phyloP scores from a whole-genome alignment of 176 grass and related monocot genomes.

The Typha latifolia region DNA sequence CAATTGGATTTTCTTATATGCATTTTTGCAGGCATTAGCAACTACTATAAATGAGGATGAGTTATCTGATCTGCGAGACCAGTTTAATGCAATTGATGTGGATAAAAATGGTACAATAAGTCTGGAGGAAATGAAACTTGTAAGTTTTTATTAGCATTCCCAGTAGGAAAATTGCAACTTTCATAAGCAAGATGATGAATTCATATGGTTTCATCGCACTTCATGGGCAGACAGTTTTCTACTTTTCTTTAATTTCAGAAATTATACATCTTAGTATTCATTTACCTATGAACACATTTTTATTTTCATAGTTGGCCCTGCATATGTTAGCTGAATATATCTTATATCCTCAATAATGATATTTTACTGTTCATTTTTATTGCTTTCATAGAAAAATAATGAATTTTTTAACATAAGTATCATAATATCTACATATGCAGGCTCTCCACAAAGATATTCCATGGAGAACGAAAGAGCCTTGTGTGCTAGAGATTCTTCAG shows the following conservation, averaged over 20 bases:
- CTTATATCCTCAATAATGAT: too few species aligned
- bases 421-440: slow-evolving; percentile 32
- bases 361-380: too few species aligned
- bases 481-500: slow-evolving; percentile 73
- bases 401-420: too few species aligned
- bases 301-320: too few species aligned
- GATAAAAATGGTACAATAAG: slow-evolving; percentile 90
- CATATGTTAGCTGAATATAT: too few species aligned
- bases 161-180: neutral
- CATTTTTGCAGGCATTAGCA: slow-evolving; percentile 60
- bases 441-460: slow-evolving; percentile 91
- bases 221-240: too few species aligned
- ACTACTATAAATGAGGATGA: slow-evolving; percentile 74
- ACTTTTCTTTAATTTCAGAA: too few species aligned
- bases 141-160: slow-evolving; percentile 19
- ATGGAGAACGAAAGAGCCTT: slow-evolving; percentile 79
- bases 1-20: neutral
- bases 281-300: too few species aligned
- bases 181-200: neutral
- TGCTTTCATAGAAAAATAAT: too few species aligned
- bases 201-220: too few species aligned
- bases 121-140: slow-evolving; percentile 86
- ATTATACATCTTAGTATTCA: too few species aligned
- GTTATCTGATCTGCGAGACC: slow-evolving; percentile 69
- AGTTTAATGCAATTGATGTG: slow-evolving; percentile 88